These are phyloP conservation scores for Yamadazyma aaseri DNA, from an alignment of 1,139 yeast genomes.

Conservation along the genomic window DNA sequence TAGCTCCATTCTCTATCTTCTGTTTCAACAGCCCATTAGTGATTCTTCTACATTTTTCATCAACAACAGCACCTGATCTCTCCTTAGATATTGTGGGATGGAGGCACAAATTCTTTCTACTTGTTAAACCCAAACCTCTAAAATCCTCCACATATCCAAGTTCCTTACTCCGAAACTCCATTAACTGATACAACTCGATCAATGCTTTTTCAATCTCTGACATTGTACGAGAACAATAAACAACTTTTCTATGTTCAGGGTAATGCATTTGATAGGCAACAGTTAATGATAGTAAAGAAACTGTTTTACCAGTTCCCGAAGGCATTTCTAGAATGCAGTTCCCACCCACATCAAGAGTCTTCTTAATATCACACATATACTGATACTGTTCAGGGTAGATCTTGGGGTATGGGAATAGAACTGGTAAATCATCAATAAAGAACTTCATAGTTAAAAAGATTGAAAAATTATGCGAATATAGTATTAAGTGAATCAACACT, in stretches of 20 bases:
- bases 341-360: constrained; percentile 95
- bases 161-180: constrained; percentile 81
- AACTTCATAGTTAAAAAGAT: constrained; percentile 50
- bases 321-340: constrained; percentile 98
- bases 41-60: constrained; percentile 91
- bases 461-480: constrained; percentile 2
- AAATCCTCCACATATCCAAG: constrained; percentile 85
- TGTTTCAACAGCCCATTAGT: constrained; percentile 87
- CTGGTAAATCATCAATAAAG: constrained; percentile 92
- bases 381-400: constrained; percentile 98
- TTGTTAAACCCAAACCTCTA: constrained; percentile 89
- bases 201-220: constrained; percentile 97
- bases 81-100: constrained; percentile 89
- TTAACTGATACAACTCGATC: constrained; percentile 84
- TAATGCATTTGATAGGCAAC: constrained; percentile 95
- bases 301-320: constrained; percentile 99
- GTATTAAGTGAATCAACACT: too few relatives aligned
- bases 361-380: constrained; percentile 93
- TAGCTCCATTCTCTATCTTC: constrained; percentile 54
- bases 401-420: constrained; percentile 93
- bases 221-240: constrained; percentile 99
- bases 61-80: constrained; percentile 90
- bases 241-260: constrained; percentile 91
- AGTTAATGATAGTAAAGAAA: constrained; percentile 83
- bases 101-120: constrained; percentile 89